Evolutionary conservation across 1,284 basidiomycete species (phyloP), one percentile per base, ranked within the genome.

Genomic region (Amylostereum areolatum): DNA sequence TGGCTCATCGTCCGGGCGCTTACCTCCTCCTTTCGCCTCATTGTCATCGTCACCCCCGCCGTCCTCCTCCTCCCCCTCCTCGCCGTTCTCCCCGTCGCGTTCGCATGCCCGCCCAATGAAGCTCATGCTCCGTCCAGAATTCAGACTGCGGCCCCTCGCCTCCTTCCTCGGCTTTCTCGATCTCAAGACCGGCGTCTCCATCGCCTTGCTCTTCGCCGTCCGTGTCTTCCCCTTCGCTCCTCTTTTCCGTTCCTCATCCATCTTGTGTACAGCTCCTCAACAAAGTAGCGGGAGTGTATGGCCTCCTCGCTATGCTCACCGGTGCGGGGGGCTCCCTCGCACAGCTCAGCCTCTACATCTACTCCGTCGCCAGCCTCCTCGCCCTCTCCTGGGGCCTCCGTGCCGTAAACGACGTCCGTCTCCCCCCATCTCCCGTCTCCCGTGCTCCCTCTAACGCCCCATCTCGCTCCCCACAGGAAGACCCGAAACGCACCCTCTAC

Each of bases 271-370:
- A 93, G 91, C 74, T 97, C 47, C 79, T 99, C 59, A 98, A 99
- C 80, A 99, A 99, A 72, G 95, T 95, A 47, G 96, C 96, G 11
- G 96, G 96, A 50, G 81, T 98, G 12, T 99, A 97, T 65, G 96
- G 96, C 47, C 81, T 99, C 55, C 85, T 99, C 46, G 93, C 94
- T 11, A 78, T 96, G 55, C 74, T 96, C 57, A 88, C 85, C 2
- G 86, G 91, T 42, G 81, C 84, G 45, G 92, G 91, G 35, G 93
- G 92, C 25, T 87, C 91, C 6, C 86, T 94, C 57, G 83, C 89
- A 1, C 96, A 99, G 69, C 76, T 97, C 52, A 87, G 83, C 66
- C 78, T 94, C 62, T 99, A 99, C 68, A 75, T 94, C 35, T 99
- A 99, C 72, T 97, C 92, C 9, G 84, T 89, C 47, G 67, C 86